phyloP scores from a whole-genome alignment of 208 protist species.

The Wallacemonas sp. region DNA sequence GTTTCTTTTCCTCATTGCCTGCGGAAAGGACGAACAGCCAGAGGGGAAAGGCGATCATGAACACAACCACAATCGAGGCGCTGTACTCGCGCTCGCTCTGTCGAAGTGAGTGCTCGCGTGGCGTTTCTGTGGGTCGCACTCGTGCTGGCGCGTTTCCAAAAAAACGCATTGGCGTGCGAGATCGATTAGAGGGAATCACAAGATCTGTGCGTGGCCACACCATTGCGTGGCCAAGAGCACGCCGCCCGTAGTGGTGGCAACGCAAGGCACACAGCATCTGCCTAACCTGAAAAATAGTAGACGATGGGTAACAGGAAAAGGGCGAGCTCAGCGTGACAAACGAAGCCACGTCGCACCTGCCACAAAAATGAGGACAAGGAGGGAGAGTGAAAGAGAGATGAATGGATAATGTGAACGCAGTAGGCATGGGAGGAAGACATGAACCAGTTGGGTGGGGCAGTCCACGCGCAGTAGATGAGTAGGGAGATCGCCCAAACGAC shows the following conservation, averaged over 20 bases:
- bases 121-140: constrained; percentile 49
- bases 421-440: too few relatives aligned
- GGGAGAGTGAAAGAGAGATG: constrained; percentile 15
- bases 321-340: too few relatives aligned
- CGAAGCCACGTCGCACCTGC: too few relatives aligned
- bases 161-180: background rate
- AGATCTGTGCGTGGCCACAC: background rate
- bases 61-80: constrained; percentile 43
- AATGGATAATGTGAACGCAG: too few relatives aligned
- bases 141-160: constrained; percentile 66
- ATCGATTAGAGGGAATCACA: background rate
- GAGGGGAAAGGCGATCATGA: constrained; percentile 55
- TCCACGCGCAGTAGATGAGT: too few relatives aligned
- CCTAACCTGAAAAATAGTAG: too few relatives aligned
- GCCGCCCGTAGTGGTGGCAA: background rate
- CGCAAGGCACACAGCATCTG: too few relatives aligned
- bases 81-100: constrained; percentile 62
- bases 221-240: background rate
- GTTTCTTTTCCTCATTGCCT: constrained; percentile 31
- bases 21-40: constrained; percentile 55
- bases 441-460: too few relatives aligned
- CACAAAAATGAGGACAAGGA: constrained; percentile 17
- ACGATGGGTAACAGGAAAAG: too few relatives aligned
- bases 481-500: too few relatives aligned
- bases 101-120: constrained; percentile 32